These are phyloP conservation scores for Podospora pseudoanserina DNA, from an alignment of 495 filamentous ascomycete species.

Conservation along the genomic window DNA sequence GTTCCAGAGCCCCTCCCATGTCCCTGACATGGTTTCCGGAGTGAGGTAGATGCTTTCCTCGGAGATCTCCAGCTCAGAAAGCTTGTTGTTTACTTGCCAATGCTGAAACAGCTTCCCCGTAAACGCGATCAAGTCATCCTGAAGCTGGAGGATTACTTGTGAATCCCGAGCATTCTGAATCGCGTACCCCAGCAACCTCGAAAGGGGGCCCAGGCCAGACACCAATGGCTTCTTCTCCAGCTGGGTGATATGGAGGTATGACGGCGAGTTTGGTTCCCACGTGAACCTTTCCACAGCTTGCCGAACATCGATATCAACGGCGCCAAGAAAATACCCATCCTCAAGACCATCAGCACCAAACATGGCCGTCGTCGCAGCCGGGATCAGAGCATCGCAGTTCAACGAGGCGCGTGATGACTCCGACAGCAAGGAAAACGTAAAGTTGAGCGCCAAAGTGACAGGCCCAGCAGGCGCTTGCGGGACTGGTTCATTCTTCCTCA, in stretches of 20 bases:
- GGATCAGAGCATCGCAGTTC: constrained; percentile 73
- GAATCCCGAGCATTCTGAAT: constrained; percentile 63
- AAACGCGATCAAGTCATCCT: constrained; percentile 73
- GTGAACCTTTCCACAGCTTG: constrained; percentile 62
- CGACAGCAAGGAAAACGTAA: constrained; percentile 71
- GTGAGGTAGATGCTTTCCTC: constrained; percentile 69
- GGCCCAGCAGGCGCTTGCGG: constrained; percentile 56
- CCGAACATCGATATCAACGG: constrained; percentile 71
- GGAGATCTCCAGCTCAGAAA: constrained; percentile 76
- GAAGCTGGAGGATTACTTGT: constrained; percentile 56
- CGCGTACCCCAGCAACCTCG: constrained; percentile 69
- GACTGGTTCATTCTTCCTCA: constrained; percentile 38
- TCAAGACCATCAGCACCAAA: constrained; percentile 71
- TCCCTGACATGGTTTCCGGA: constrained; percentile 62
- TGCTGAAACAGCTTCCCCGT: constrained; percentile 66
- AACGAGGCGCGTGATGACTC: constrained; percentile 53
- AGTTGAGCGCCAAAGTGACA: constrained; percentile 71
- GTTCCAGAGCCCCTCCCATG: constrained; percentile 77
- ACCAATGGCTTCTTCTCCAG: constrained; percentile 68
- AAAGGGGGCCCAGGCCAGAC: constrained; percentile 71
- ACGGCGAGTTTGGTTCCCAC: constrained; percentile 63
- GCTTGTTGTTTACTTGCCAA: constrained; percentile 73
- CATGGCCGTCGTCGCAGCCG: constrained; percentile 63
- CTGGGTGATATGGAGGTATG: constrained; percentile 53
- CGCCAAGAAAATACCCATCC: constrained; percentile 74